A percentile compares a stretch with the other conserved stretches of the same genome.
These are phyloP conservation scores for Hebeloma cylindrosporum DNA, from an alignment of 768 basidiomycete species.

Conservation along the genomic window DNA sequence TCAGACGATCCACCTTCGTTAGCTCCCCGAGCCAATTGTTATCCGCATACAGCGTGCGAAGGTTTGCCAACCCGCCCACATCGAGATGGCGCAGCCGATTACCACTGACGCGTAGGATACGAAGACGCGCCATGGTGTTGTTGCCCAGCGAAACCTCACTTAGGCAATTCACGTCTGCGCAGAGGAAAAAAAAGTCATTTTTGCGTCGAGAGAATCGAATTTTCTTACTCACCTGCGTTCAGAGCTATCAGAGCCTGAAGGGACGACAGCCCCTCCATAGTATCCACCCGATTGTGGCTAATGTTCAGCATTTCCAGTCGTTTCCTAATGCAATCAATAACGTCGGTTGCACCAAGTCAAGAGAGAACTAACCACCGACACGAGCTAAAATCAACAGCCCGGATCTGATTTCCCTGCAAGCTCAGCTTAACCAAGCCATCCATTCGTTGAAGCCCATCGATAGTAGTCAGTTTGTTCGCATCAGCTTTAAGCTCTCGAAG, in stretches of 20 bases:
- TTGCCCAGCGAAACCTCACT: constrained; percentile 51
- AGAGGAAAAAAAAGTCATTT: constrained; percentile 14
- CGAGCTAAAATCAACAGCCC: constrained; percentile 54
- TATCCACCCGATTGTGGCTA: constrained; percentile 68
- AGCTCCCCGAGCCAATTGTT: constrained; percentile 64
- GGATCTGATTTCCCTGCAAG: constrained; percentile 71
- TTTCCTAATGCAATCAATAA: constrained; percentile 36
- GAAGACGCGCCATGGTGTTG: constrained; percentile 62
- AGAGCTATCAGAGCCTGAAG: constrained; percentile 66
- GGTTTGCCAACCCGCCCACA: constrained; percentile 58
- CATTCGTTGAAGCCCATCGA: constrained; percentile 78
- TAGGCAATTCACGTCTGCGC: constrained; percentile 35
- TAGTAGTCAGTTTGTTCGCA: constrained; percentile 70
- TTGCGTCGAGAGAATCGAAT: constrained; percentile 8
- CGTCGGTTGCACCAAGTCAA: constrained; percentile 9
- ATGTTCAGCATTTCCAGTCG: constrained; percentile 76
- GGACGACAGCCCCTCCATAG: constrained; percentile 58
- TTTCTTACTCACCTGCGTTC: constrained; percentile 72
- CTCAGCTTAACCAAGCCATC: constrained; percentile 84
- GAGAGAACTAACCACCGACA: constrained; percentile 64
- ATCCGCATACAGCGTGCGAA: constrained; percentile 93
- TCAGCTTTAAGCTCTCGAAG: constrained; percentile 91
- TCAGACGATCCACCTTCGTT: constrained; percentile 53
- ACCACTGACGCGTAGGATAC: constrained; percentile 82
- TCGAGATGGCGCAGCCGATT: constrained; percentile 75